A percentile compares a stretch with the other conserved stretches of the same genome.
These are phyloP conservation scores for Kurtzmaniella cleridarum DNA, from an alignment of 805 yeast species.

Conservation along the genomic window DNA sequence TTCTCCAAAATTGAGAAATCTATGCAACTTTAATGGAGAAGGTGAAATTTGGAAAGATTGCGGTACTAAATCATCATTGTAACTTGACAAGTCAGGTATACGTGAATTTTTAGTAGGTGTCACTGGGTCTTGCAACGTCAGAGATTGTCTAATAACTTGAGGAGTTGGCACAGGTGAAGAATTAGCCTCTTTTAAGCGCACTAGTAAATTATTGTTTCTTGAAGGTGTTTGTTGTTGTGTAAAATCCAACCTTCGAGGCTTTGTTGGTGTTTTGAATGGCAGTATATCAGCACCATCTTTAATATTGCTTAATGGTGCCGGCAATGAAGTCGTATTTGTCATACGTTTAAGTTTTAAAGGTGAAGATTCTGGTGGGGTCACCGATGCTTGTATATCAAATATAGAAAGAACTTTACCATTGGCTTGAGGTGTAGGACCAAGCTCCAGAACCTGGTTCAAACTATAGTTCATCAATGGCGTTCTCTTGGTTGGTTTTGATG, in stretches of 20 bases:
- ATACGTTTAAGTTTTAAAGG: conserved; percentile 22
- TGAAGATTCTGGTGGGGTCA: conserved; percentile 40
- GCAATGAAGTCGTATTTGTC: too few relatives aligned
- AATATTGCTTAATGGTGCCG: too few relatives aligned
- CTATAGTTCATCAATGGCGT: background rate
- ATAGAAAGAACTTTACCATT: conserved; percentile 71
- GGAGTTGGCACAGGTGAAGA: conserved; percentile 2
- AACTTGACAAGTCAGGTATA: conserved; percentile 1
- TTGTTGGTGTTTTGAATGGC: conserved; percentile 33
- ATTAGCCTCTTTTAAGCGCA: background rate
- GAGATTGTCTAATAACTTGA: too few relatives aligned
- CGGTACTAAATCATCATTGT: conserved; percentile 11
- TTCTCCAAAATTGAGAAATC: conserved; percentile 18
- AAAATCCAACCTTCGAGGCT: conserved; percentile 11
- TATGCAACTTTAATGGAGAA: conserved; percentile 36
- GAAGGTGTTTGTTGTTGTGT: background rate
- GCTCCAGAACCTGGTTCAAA: conserved; percentile 2
- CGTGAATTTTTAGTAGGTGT: conserved; percentile 1
- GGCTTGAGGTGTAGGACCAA: conserved; percentile 88
- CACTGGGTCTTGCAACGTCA: background rate
- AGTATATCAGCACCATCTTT: background rate
- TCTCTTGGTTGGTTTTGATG: background rate
- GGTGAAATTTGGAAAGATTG: conserved; percentile 38
- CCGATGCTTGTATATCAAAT: conserved; percentile 45
- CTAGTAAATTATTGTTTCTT: background rate